phyloP scores from a whole-genome alignment of 805 yeast genomes.

The Metschnikowia kofuensis region DNA sequence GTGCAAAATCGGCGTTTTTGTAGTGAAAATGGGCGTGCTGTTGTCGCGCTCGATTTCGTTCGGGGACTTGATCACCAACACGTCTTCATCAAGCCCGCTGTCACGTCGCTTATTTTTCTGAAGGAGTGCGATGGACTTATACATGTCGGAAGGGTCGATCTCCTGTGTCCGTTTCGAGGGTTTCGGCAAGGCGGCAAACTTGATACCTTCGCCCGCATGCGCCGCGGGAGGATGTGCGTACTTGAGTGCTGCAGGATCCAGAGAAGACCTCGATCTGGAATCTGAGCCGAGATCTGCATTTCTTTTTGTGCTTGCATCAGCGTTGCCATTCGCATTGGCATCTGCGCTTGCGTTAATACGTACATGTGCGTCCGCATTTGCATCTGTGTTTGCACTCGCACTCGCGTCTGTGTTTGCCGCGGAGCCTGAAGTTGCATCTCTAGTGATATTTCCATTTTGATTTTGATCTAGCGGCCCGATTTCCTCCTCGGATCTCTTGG shows the following conservation, averaged over 20 bases:
- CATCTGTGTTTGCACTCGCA: not conserved
- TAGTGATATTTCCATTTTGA: no score
- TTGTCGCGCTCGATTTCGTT: conserved; percentile 54
- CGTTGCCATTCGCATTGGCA: not conserved
- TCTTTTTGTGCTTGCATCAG: not conserved
- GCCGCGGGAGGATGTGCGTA: not conserved
- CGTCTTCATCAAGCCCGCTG: conserved; percentile 57
- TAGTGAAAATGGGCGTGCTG: conserved; percentile 36
- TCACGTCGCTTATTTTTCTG: conserved; percentile 41
- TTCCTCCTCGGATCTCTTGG: not conserved
- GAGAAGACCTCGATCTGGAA: not conserved
- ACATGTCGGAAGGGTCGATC: conserved; percentile 79
- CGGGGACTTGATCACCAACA: conserved; percentile 74
- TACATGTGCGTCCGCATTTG: not conserved
- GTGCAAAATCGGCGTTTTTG: conserved; percentile 13
- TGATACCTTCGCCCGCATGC: conserved; percentile 35
- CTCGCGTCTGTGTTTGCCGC: not conserved
- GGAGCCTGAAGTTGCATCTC: not conserved
- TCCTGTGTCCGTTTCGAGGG: conserved; percentile 41
- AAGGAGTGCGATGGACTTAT: conserved; percentile 77
- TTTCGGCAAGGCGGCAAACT: conserved; percentile 59
- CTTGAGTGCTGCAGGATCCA: not conserved
- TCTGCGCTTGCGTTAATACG: not conserved
- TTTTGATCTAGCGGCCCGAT: not conserved
- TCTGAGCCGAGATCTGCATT: not conserved